Percentiles rank a stretch among this genome's conserved stretches.
These are phyloP conservation scores for Eucalyptus marginata DNA, from an alignment of 345 rosid genomes.

Conservation along the genomic window DNA sequence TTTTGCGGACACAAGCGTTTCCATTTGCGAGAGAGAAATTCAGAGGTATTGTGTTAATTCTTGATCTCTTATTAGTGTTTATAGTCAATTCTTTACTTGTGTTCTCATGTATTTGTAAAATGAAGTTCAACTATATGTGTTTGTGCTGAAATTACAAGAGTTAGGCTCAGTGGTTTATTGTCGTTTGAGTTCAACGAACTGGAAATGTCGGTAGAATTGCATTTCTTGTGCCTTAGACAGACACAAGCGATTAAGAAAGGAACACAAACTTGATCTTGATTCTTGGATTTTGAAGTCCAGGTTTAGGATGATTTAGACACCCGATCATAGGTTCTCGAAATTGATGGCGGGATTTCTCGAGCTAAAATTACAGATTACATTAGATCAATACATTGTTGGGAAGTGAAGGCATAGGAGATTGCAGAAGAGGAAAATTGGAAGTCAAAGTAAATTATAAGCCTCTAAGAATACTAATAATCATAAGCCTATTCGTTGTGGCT, in stretches of 20 bases:
- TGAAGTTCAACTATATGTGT: background rate
- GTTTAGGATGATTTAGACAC: background rate
- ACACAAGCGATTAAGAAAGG: accelerated
- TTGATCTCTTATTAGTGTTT: background rate
- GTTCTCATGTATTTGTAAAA: background rate
- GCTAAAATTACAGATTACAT: no score
- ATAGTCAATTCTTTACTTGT: background rate
- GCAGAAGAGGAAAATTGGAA: no score
- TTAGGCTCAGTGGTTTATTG: background rate
- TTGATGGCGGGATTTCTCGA: accelerated
- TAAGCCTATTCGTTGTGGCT: no score
- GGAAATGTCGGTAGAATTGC: background rate
- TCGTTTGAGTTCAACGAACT: background rate
- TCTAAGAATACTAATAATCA: no score
- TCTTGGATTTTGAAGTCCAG: background rate
- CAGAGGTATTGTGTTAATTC: no score
- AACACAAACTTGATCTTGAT: no score
- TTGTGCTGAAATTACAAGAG: background rate
- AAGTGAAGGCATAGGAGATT: no score
- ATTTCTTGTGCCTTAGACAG: background rate
- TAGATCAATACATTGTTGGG: no score
- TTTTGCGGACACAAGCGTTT: background rate
- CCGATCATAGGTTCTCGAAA: background rate
- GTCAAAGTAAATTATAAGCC: no score
- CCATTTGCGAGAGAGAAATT: no score